Base-by-base conservation (phyloP, 1,139 yeast genomes). In the Lodderomyces beijingensis region DNA sequence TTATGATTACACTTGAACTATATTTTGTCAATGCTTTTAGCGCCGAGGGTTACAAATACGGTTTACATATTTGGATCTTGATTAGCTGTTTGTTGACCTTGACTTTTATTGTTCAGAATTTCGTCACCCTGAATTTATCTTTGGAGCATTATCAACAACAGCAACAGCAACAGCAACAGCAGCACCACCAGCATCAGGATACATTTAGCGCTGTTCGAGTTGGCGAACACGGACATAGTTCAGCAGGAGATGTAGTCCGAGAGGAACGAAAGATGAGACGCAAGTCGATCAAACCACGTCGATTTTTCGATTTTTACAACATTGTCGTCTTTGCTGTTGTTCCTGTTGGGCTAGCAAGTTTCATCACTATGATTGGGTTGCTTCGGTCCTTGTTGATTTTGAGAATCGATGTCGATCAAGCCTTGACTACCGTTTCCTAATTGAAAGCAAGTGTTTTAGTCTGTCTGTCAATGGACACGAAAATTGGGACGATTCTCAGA, bases 251-350 rank as follows among this genome's bases (percentile, higher is more conserved):
- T n/a, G n/a, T n/a, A n/a, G n/a, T n/a, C n/a, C 7, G 12, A n/a
- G 13, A 15, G 9, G 25, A 18, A 23, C 14, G 18, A 16, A 22
- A 21, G 11, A 16, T 20, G 13, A 16, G 13, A 8, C 13, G 5
- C 15, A 28, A 28, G n/a, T 6, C 20, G 9, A 13, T 62, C 34
- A 48, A 56, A 36, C 51, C 68, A 20, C 70, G 74, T 28, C 60
- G 89, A 34, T 84, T 88, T 42, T 76, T 91, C 43, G 88, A 83
- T 50, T 66, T 81, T 38, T 84, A 88, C 56, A 87, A 85, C 46
- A 84, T 91, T 31, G 89, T 85, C 1, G 96, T 91, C 1, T 91
- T 86, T 64, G 96, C 97, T 1, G 97, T 91, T 33, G 96, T 91
- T 4, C 98, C 98, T 0, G 89, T 91, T 16, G 98, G 98, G 0